A percentile compares a stretch with the other conserved stretches of the same genome.
phyloP scores from a whole-genome alignment of 2,329 filamentous ascomycete genomes.

The Claviceps cyperi region DNA sequence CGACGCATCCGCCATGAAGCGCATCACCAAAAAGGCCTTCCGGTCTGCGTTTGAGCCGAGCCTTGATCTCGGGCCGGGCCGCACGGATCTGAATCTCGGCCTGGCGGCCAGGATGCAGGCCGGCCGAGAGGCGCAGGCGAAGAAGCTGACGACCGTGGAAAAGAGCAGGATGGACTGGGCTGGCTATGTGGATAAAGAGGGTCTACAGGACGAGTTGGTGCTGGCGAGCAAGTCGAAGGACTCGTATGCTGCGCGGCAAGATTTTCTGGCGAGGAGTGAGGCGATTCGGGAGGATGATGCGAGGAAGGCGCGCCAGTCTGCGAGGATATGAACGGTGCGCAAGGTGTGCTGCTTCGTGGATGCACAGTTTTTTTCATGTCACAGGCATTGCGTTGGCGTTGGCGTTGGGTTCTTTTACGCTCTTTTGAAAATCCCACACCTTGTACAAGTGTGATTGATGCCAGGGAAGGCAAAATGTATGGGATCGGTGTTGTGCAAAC shows the following conservation, averaged over 20 bases:
- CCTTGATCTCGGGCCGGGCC: slow-evolving; percentile 26
- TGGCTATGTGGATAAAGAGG: slow-evolving; percentile 55
- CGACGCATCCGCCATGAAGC: slow-evolving; percentile 22
- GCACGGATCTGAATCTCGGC: slow-evolving; percentile 45
- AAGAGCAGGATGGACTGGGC: slow-evolving; percentile 64
- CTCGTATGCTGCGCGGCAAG: slow-evolving; percentile 46
- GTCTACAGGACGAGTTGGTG: slow-evolving; percentile 53
- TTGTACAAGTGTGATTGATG: no score
- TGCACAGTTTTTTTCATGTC: background rate
- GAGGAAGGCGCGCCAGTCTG: slow-evolving; percentile 35
- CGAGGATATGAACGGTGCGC: slow-evolving; percentile 12
- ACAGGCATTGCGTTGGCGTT: background rate
- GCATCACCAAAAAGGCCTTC: slow-evolving; percentile 39
- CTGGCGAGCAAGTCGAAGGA: slow-evolving; percentile 50
- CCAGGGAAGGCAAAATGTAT: no score
- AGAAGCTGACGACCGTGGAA: slow-evolving; percentile 56
- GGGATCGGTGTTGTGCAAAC: no score
- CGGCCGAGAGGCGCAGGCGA: slow-evolving; percentile 35
- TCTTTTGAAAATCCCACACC: background rate
- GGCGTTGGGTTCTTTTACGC: background rate
- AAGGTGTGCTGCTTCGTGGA: background rate
- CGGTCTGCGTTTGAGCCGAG: slow-evolving; percentile 49
- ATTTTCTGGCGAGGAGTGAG: slow-evolving; percentile 52
- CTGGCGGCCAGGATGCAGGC: slow-evolving; percentile 33
- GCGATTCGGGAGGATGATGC: slow-evolving; percentile 46